Percentiles rank a stretch among this genome's conserved stretches.
phyloP scores from a whole-genome alignment of 208 protist genomes.

The Porcisia deanei region DNA sequence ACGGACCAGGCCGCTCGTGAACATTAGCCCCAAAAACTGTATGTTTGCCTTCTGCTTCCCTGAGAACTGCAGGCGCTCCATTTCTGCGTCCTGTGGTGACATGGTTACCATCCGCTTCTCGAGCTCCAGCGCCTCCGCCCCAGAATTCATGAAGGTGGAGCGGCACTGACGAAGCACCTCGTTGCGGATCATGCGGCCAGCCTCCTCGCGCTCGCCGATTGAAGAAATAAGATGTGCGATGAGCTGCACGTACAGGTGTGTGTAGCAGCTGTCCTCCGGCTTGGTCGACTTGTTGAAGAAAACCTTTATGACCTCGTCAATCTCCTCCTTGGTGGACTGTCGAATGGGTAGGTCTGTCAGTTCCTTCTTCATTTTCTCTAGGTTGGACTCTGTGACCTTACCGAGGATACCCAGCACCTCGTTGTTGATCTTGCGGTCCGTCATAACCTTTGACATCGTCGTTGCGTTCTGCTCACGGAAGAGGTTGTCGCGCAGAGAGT shows the following conservation, averaged over 20 bases:
- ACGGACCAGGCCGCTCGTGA: slow-evolving; percentile 52
- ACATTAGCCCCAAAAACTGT: slow-evolving; percentile 83
- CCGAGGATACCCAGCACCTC: slow-evolving; percentile 88
- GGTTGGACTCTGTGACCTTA: slow-evolving; percentile 74
- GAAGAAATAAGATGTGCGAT: slow-evolving; percentile 65
- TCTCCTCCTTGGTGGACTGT: slow-evolving; percentile 84
- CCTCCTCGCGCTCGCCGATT: slow-evolving; percentile 71
- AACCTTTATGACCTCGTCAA: slow-evolving; percentile 78
- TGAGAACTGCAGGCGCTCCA: slow-evolving; percentile 62
- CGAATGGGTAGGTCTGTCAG: slow-evolving; percentile 79
- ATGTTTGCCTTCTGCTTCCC: slow-evolving; percentile 87
- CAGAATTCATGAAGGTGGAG: slow-evolving; percentile 65
- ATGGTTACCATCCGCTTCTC: slow-evolving; percentile 51
- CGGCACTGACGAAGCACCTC: slow-evolving; percentile 78
- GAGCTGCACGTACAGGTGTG: slow-evolving; percentile 80
- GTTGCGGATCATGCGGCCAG: slow-evolving; percentile 64
- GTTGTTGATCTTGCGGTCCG: slow-evolving; percentile 80
- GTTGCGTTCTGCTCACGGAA: slow-evolving; percentile 62
- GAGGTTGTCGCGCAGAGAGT: slow-evolving; percentile 66
- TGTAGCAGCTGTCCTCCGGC: slow-evolving; percentile 77
- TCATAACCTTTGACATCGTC: slow-evolving; percentile 68
- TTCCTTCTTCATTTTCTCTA: slow-evolving; percentile 74
- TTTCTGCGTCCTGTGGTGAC: slow-evolving; percentile 58
- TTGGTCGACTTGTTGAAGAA: slow-evolving; percentile 88
- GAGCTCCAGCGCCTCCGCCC: slow-evolving; percentile 37